Conservation (phyloP, 352 stramenopile genomes). For the Phytopythium mirpurense region DNA sequence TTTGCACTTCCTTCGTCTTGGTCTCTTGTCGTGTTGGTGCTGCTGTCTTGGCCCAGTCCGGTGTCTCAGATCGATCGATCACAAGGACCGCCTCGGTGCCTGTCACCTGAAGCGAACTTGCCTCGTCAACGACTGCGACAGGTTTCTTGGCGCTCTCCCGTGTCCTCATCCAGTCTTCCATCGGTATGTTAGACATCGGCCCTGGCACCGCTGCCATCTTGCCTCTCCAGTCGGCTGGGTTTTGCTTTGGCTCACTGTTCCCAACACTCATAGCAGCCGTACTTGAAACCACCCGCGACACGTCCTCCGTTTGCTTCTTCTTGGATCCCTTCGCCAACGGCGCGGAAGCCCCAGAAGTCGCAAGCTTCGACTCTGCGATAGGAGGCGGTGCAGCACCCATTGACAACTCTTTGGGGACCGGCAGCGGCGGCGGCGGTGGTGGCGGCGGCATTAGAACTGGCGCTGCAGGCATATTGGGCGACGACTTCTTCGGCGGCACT, state of each 20-base stretch:
- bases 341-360: neutral
- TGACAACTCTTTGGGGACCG: conserved; percentile 3
- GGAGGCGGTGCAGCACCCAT: neutral
- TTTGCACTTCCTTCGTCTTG: neutral
- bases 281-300: neutral
- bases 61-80: conserved; percentile 56
- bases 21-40: conserved; percentile 1
- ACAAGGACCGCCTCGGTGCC: conserved; percentile 10
- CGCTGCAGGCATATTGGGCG: neutral
- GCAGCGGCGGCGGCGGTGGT: conserved; percentile 14
- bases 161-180: conserved; percentile 76
- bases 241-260: conserved; percentile 5
- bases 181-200: conserved; percentile 43
- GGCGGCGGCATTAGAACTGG: conserved; percentile 24
- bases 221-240: conserved; percentile 28
- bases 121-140: conserved; percentile 17
- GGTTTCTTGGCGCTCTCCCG: conserved; percentile 47
- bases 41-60: conserved; percentile 48
- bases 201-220: conserved; percentile 38
- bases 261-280: neutral
- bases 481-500: conserved; percentile 14
- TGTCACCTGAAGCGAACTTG: neutral
- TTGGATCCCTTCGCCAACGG: neutral
- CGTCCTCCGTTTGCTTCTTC: neutral
- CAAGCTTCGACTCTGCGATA: neutral